A percentile compares a stretch with the other conserved stretches of the same genome.
These are phyloP conservation scores for Psilocybe cubensis DNA, from an alignment of 768 basidiomycete species.

Conservation along the genomic window DNA sequence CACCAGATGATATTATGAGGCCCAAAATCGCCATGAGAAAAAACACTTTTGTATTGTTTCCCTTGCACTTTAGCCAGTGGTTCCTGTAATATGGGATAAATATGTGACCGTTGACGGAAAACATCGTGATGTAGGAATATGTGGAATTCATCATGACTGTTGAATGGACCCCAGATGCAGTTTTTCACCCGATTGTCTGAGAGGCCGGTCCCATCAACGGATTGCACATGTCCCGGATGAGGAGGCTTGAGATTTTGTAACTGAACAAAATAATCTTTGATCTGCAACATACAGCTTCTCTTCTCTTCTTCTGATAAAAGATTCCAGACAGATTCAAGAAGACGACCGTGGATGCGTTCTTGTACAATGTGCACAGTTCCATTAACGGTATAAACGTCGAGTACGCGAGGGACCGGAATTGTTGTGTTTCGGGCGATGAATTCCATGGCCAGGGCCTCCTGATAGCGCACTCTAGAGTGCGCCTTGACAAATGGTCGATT, in stretches of 20 bases:
- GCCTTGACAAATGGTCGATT: no score
- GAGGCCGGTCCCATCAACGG: not conserved
- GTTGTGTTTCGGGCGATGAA: slow-evolving; percentile 1
- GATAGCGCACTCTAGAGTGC: no score
- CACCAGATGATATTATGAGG: not conserved
- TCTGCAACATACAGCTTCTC: no score
- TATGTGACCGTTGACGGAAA: not conserved
- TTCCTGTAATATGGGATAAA: not conserved
- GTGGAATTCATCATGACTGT: not conserved
- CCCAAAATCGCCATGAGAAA: slow-evolving; percentile 4
- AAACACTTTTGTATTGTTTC: not conserved
- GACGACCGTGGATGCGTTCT: not conserved
- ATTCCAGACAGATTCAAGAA: not conserved
- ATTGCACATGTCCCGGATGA: not conserved
- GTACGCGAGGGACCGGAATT: not conserved
- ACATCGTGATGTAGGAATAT: not conserved
- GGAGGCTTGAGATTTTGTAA: not conserved
- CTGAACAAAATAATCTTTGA: not conserved
- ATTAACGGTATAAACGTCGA: not conserved
- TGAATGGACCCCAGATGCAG: not conserved
- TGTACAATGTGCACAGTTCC: not conserved
- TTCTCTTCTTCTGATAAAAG: not conserved
- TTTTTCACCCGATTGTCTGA: not conserved
- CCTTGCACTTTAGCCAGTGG: not conserved
- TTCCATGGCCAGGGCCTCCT: not conserved